phyloP scores from a whole-genome alignment of 2,329 filamentous ascomycete species.

The Ampelomyces quisqualis region DNA sequence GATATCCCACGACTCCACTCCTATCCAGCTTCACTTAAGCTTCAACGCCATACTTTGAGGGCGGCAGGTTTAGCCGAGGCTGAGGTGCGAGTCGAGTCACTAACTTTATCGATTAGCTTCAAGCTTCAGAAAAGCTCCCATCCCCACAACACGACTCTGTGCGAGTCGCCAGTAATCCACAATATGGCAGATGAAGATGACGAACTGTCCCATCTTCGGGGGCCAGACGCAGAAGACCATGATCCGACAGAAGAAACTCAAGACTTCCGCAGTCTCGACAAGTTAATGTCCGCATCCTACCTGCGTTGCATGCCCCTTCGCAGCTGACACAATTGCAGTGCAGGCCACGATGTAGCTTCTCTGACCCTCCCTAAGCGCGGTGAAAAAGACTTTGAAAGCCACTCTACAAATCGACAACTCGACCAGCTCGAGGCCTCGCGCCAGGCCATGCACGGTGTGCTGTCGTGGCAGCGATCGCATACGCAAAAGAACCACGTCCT shows the following conservation, averaged over 20 bases:
- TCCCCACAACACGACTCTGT: not conserved
- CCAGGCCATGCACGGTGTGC: constrained; percentile 83
- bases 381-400: constrained; percentile 95
- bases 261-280: constrained; percentile 76
- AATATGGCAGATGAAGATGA: constrained; percentile 43
- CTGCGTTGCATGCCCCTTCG: not conserved
- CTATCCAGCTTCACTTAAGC: too few species aligned
- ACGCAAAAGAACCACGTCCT: constrained; percentile 64
- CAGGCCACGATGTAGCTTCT: constrained; percentile 24
- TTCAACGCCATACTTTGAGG: not conserved
- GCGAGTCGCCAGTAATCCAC: not conserved
- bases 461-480: constrained; percentile 75
- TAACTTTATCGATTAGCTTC: constrained; percentile 11
- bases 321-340: constrained; percentile 14
- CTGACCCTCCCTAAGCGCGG: constrained; percentile 79
- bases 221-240: constrained; percentile 33
- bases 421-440: constrained; percentile 77
- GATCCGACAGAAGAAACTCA: constrained; percentile 76
- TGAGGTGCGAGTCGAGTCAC: constrained; percentile 11
- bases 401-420: constrained; percentile 81
- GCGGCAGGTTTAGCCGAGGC: constrained; percentile 16
- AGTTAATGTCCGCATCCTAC: constrained; percentile 51
- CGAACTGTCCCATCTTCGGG: constrained; percentile 31
- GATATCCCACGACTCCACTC: too few species aligned
- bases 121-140: constrained; percentile 8